These are phyloP conservation scores for Solidago caesia DNA, from an alignment of 129 eudicot genomes.

Conservation along the genomic window DNA sequence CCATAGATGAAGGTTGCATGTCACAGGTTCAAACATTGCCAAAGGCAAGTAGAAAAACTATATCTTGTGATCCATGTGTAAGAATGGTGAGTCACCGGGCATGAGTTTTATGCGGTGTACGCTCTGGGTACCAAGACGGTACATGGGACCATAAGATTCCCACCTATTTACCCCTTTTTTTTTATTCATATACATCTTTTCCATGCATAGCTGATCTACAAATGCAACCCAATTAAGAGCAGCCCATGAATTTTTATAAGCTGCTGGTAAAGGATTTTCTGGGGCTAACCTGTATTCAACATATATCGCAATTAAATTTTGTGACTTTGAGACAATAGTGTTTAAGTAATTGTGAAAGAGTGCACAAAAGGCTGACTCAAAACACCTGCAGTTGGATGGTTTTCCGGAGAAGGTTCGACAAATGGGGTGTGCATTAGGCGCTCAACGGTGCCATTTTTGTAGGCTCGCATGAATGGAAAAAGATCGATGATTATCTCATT, in stretches of 20 bases:
- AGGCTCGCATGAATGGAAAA: slow-evolving; percentile 38
- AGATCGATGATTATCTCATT: slow-evolving; percentile 39
- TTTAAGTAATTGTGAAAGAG: slow-evolving; percentile 26
- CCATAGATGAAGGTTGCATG: too few relatives aligned
- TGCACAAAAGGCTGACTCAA: slow-evolving; percentile 26
- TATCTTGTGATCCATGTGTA: too few relatives aligned
- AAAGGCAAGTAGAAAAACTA: too few relatives aligned
- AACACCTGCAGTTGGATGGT: slow-evolving; percentile 30
- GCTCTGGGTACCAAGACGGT: too few relatives aligned
- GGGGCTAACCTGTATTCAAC: slow-evolving; percentile 45
- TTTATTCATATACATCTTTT: too few relatives aligned
- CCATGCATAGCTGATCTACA: too few relatives aligned
- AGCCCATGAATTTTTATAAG: slow-evolving; percentile 40
- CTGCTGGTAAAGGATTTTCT: slow-evolving; percentile 36
- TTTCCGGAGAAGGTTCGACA: slow-evolving; percentile 23
- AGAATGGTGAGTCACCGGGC: too few relatives aligned
- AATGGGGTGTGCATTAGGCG: slow-evolving; percentile 24
- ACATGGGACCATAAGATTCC: too few relatives aligned
- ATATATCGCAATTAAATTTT: slow-evolving; percentile 24
- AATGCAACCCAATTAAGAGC: slow-evolving; percentile 43
- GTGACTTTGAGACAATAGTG: slow-evolving; percentile 25
- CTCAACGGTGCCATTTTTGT: slow-evolving; percentile 49
- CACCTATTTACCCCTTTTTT: too few relatives aligned
- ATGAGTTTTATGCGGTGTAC: too few relatives aligned
- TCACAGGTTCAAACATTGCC: too few relatives aligned